A percentile compares a stretch with the other conserved stretches of the same genome.
phyloP scores from a whole-genome alignment of 2,329 filamentous ascomycete species.

The Hypoxylon sp. region DNA sequence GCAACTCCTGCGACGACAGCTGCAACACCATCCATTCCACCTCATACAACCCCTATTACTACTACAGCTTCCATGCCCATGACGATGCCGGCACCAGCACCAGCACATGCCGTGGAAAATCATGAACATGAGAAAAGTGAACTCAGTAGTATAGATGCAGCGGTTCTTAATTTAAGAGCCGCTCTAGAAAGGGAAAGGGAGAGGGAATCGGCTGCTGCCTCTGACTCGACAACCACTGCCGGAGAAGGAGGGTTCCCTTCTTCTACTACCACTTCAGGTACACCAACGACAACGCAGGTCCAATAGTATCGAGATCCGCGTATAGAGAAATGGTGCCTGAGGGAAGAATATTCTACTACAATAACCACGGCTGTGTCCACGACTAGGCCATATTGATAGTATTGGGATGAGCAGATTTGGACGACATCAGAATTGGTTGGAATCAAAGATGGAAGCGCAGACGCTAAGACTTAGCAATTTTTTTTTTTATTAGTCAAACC shows the following conservation, averaged over 20 bases:
- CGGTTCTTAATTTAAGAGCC: constrained; percentile 50
- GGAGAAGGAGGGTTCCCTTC: constrained; percentile 25
- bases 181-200: constrained; percentile 44
- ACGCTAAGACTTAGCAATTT: neutral
- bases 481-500: constrained; percentile 28
- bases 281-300: constrained; percentile 30
- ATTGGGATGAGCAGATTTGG: neutral
- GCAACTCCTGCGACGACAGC: constrained; percentile 19
- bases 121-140: constrained; percentile 40
- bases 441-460: neutral
- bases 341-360: neutral
- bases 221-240: constrained; percentile 9
- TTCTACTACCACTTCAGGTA: constrained; percentile 25
- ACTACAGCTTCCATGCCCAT: constrained; percentile 12
- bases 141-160: constrained; percentile 51
- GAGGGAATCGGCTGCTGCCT: constrained; percentile 41
- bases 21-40: constrained; percentile 1
- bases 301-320: constrained; percentile 37
- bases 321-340: neutral
- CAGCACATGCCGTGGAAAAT: constrained; percentile 21
- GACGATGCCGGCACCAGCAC: constrained; percentile 5
- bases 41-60: constrained; percentile 24
- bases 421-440: neutral
- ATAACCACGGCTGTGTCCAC: neutral
- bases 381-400: neutral